Evolutionary conservation across 495 filamentous ascomycete genomes (phyloP).

Genomic region (Poronia punctata): DNA sequence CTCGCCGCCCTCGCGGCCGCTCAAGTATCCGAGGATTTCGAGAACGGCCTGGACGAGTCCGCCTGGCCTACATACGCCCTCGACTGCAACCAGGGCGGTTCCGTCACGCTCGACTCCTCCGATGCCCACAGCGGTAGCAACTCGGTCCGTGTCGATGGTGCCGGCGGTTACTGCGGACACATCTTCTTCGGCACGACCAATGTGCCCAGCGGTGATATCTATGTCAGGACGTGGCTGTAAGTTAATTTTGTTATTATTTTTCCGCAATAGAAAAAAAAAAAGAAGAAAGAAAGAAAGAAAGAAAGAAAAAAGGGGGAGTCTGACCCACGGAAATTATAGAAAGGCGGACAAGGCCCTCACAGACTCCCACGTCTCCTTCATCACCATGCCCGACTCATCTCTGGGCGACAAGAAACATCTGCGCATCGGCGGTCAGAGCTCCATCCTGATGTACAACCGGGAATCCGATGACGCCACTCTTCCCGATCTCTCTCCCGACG

Average conservation of each 20-base stretch:
- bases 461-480: constrained; percentile 55
- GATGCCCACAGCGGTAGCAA: constrained; percentile 49
- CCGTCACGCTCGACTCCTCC: constrained; percentile 43
- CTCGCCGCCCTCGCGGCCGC: constrained; percentile 41
- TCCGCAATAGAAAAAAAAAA: no score
- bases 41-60: constrained; percentile 45
- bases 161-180: constrained; percentile 52
- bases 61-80: constrained; percentile 50
- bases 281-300: background rate
- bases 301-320: background rate
- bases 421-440: constrained; percentile 50
- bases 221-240: constrained; percentile 48
- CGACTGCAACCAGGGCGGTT: constrained; percentile 52
- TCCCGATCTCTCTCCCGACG: constrained; percentile 50
- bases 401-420: constrained; percentile 50
- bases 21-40: constrained; percentile 48
- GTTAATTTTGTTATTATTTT: no score
- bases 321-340: no score
- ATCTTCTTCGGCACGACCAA: constrained; percentile 52
- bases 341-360: constrained; percentile 48
- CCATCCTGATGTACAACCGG: constrained; percentile 55
- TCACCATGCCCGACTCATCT: constrained; percentile 52
- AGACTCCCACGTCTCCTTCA: constrained; percentile 50
- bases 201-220: constrained; percentile 48
- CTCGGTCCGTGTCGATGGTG: constrained; percentile 46